phyloP scores from a whole-genome alignment of 352 stramenopile genomes.

The Hyaloperonospora arabidopsidis region DNA sequence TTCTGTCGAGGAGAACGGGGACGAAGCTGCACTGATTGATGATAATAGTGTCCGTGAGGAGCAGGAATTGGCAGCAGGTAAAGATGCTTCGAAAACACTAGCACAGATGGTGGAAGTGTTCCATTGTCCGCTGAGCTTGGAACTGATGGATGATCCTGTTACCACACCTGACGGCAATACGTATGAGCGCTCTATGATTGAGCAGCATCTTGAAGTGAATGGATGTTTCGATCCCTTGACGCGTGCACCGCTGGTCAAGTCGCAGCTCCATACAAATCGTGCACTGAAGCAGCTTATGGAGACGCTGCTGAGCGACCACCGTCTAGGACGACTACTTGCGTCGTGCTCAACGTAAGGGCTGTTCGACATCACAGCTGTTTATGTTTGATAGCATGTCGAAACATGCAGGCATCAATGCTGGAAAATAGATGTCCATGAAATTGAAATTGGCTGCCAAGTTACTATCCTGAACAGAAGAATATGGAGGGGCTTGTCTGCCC shows the following conservation, averaged over 20 bases:
- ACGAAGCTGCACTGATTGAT: slow-evolving; percentile 6
- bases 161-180: slow-evolving; percentile 67
- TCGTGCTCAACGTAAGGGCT: slow-evolving; percentile 30
- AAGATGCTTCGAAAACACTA: slow-evolving; percentile 34
- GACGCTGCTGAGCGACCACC: slow-evolving; percentile 55
- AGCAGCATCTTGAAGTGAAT: slow-evolving; percentile 63
- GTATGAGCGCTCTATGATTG: slow-evolving; percentile 74
- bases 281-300: slow-evolving; percentile 69
- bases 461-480: too few species aligned
- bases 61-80: neutral
- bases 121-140: slow-evolving; percentile 61
- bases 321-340: slow-evolving; percentile 46
- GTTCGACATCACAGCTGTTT: too few species aligned
- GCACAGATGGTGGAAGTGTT: slow-evolving; percentile 69
- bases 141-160: slow-evolving; percentile 72
- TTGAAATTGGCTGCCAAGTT: too few species aligned
- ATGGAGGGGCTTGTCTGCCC: too few species aligned
- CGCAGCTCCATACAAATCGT: slow-evolving; percentile 57
- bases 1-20: slow-evolving; percentile 15
- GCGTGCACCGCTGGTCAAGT: slow-evolving; percentile 42
- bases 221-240: slow-evolving; percentile 69
- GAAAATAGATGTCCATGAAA: too few species aligned
- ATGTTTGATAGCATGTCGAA: too few species aligned
- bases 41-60: slow-evolving; percentile 5
- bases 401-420: too few species aligned